A percentile compares a stretch with the other conserved stretches of the same genome.
Conservation (phyloP, 2,329 filamentous ascomycete species). For the Emmonsia crescens region DNA sequence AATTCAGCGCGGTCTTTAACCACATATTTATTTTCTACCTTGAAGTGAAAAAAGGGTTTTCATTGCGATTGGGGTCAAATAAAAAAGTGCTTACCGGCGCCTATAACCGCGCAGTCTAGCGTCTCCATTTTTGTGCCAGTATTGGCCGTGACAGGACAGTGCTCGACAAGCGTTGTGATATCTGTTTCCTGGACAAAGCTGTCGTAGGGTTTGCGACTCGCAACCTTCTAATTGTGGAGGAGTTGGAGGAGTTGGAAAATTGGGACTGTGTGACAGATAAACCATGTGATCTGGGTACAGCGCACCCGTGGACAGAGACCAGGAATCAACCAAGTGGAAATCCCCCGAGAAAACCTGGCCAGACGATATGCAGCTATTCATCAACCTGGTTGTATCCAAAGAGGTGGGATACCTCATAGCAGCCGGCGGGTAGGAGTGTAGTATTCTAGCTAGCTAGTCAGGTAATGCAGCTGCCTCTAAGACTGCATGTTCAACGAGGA, state of each 20-base stretch:
- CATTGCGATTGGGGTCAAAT: background rate
- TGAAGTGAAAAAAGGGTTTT: background rate
- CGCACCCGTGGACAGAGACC: background rate
- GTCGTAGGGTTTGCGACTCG: background rate
- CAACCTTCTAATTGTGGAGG: background rate
- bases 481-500: no score
- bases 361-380: background rate
- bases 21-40: background rate
- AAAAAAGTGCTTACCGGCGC: constrained; percentile 3
- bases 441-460: background rate
- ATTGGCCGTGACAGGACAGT: background rate
- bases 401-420: background rate
- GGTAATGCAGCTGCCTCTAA: no score
- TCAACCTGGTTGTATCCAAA: background rate
- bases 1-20: background rate
- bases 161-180: background rate
- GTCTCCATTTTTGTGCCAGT: background rate
- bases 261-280: background rate
- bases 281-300: background rate
- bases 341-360: background rate
- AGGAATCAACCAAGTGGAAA: background rate
- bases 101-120: constrained; percentile 6
- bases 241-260: background rate
- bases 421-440: background rate
- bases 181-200: background rate